A percentile compares a stretch with the other conserved stretches of the same genome.
phyloP scores from a whole-genome alignment of 495 filamentous ascomycete genomes.

The Geopyxis carbonaria region DNA sequence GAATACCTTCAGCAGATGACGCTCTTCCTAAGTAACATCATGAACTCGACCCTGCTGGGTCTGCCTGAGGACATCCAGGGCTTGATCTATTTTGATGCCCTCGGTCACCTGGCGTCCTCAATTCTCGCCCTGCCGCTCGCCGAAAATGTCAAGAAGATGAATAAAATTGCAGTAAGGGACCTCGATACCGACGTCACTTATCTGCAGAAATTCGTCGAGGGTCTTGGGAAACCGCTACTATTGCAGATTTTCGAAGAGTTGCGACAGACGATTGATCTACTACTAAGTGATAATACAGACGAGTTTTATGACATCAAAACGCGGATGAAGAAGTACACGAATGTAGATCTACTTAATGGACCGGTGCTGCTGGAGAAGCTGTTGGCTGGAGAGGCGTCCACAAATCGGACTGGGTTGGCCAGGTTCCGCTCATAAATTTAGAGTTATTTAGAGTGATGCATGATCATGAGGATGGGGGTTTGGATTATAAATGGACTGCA shows the following conservation, averaged over 20 bases:
- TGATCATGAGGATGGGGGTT: no score
- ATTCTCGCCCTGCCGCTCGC: slow-evolving; percentile 79
- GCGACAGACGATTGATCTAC: slow-evolving; percentile 71
- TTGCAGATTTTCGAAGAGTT: slow-evolving; percentile 82
- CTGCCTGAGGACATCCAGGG: slow-evolving; percentile 90
- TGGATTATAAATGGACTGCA: no score
- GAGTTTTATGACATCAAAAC: slow-evolving; percentile 84
- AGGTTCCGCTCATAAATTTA: neutral
- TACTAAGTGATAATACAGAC: slow-evolving; percentile 75
- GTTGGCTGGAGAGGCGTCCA: slow-evolving; percentile 1
- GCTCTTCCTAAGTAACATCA: slow-evolving; percentile 84
- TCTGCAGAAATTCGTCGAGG: slow-evolving; percentile 67
- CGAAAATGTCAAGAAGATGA: slow-evolving; percentile 63
- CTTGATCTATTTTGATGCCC: slow-evolving; percentile 90
- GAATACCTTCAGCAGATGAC: slow-evolving; percentile 91
- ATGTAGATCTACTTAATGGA: slow-evolving; percentile 78
- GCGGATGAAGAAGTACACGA: slow-evolving; percentile 78
- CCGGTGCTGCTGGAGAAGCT: slow-evolving; percentile 53
- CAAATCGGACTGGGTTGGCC: neutral
- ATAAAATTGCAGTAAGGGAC: slow-evolving; percentile 63
- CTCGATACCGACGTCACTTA: slow-evolving; percentile 69
- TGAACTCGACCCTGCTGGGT: slow-evolving; percentile 81
- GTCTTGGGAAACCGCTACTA: slow-evolving; percentile 60
- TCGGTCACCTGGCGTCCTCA: slow-evolving; percentile 73
- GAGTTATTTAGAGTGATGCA: neutral